These are phyloP conservation scores for Fusarium buxicola DNA, from an alignment of 2,329 filamentous ascomycete species.

Conservation along the genomic window DNA sequence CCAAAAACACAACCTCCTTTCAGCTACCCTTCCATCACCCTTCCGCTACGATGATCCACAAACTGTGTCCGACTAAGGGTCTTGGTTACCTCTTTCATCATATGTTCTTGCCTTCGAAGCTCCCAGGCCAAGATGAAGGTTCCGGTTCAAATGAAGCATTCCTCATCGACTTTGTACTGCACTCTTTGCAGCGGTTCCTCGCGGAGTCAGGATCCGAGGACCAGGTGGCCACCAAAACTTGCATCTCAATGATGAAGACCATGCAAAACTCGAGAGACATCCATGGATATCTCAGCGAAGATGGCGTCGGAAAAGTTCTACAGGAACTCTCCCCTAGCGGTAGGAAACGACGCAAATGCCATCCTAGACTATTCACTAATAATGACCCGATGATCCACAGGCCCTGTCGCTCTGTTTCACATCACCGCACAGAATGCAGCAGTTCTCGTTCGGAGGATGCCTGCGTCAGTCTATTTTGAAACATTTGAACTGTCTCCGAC, in stretches of 20 bases:
- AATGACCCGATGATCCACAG: background rate
- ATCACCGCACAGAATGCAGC: slow-evolving; percentile 31
- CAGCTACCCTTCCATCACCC: background rate
- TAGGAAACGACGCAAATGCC: background rate
- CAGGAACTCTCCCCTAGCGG: slow-evolving; percentile 1
- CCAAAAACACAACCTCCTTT: too few relatives aligned
- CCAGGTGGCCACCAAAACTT: background rate
- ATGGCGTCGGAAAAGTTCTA: slow-evolving; percentile 1
- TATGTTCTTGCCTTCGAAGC: slow-evolving; percentile 48
- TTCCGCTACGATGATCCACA: background rate
- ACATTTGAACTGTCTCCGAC: slow-evolving; percentile 30
- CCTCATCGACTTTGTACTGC: slow-evolving; percentile 17
- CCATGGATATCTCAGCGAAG: slow-evolving; percentile 10
- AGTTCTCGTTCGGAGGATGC: slow-evolving; percentile 15
- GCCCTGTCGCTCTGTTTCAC: slow-evolving; percentile 7
- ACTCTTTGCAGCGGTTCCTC: slow-evolving; percentile 17
- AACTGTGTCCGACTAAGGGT: background rate
- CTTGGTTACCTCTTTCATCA: slow-evolving; percentile 40
- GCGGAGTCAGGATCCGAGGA: background rate
- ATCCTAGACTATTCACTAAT: background rate
- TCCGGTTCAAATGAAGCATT: background rate
- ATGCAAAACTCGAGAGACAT: slow-evolving; percentile 5
- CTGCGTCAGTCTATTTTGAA: slow-evolving; percentile 16
- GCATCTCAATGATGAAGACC: slow-evolving; percentile 25
- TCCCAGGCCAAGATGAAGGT: slow-evolving; percentile 40